phyloP scores from a whole-genome alignment of 768 basidiomycete species.

The Lyophyllum shimeji region DNA sequence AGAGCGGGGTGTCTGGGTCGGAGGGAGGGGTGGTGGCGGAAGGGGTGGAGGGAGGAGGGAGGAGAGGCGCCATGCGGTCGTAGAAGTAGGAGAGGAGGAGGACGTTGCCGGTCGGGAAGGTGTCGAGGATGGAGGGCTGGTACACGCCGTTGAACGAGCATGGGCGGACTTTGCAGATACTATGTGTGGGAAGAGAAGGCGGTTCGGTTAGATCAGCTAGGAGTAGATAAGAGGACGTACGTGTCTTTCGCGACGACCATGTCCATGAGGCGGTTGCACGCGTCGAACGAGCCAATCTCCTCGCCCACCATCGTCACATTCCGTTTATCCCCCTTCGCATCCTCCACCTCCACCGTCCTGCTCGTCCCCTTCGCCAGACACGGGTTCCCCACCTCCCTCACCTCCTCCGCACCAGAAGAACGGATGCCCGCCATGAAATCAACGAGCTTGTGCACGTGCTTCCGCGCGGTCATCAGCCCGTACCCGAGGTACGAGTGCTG shows the following conservation, averaged over 20 bases:
- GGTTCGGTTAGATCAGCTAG: neutral
- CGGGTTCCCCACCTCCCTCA: slow-evolving; percentile 59
- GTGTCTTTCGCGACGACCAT: slow-evolving; percentile 95
- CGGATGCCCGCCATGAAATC: slow-evolving; percentile 74
- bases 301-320: slow-evolving; percentile 87
- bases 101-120: slow-evolving; percentile 83
- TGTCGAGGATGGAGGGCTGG: slow-evolving; percentile 88
- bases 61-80: slow-evolving; percentile 84
- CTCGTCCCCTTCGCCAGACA: slow-evolving; percentile 73
- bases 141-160: slow-evolving; percentile 98
- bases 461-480: slow-evolving; percentile 83
- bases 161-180: slow-evolving; percentile 87
- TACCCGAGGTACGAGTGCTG: slow-evolving; percentile 99
- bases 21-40: slow-evolving; percentile 6
- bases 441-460: slow-evolving; percentile 84
- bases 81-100: slow-evolving; percentile 98
- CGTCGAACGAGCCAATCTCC: slow-evolving; percentile 80
- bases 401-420: slow-evolving; percentile 9
- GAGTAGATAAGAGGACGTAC: slow-evolving; percentile 43
- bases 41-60: slow-evolving; percentile 25
- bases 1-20: slow-evolving; percentile 3
- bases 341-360: slow-evolving; percentile 64
- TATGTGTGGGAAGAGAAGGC: slow-evolving; percentile 20
- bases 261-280: slow-evolving; percentile 81
- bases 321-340: slow-evolving; percentile 38